phyloP scores from a whole-genome alignment of 257 asterid genomes.

The Catharanthus roseus region DNA sequence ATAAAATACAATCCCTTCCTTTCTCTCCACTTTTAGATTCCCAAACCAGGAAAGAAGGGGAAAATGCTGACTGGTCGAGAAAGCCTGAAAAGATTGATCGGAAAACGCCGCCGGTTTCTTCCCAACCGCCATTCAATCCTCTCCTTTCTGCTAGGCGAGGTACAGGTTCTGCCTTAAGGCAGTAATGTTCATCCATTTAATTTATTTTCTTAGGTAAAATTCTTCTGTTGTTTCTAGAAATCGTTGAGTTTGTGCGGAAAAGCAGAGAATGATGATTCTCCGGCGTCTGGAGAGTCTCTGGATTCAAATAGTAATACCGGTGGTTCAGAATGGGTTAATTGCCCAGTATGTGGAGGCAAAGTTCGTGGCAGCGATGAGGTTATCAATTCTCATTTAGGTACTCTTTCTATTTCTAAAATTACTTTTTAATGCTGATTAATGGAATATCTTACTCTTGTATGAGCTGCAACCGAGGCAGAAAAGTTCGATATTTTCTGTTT shows the following conservation, averaged over 20 bases:
- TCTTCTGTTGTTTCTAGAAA: neutral
- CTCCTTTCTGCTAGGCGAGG: slow-evolving; percentile 35
- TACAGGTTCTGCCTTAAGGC: slow-evolving; percentile 1
- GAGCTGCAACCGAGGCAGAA: neutral
- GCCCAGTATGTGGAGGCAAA: slow-evolving; percentile 67
- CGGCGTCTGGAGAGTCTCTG: slow-evolving; percentile 9
- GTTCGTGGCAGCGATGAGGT: slow-evolving; percentile 45
- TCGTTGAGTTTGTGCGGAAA: slow-evolving; percentile 8
- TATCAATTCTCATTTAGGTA: slow-evolving; percentile 86
- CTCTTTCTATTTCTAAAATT: neutral
- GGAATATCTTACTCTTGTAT: neutral
- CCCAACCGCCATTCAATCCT: slow-evolving; percentile 49
- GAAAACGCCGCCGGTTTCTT: slow-evolving; percentile 73
- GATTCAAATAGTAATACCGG: slow-evolving; percentile 7
- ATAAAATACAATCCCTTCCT: too few relatives aligned
- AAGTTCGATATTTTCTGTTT: neutral
- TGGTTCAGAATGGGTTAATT: slow-evolving; percentile 39
- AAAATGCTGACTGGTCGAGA: slow-evolving; percentile 70
- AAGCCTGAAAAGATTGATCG: slow-evolving; percentile 68
- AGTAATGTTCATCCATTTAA: neutral
- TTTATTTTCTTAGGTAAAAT: neutral
- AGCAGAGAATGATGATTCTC: slow-evolving; percentile 17
- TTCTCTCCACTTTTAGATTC: too few relatives aligned
- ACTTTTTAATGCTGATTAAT: neutral
- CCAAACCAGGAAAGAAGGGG: neutral